Percentiles rank a stretch among this genome's conserved stretches.
phyloP scores from a whole-genome alignment of 148 eudicot species.

The Vaccinium corymbosum region DNA sequence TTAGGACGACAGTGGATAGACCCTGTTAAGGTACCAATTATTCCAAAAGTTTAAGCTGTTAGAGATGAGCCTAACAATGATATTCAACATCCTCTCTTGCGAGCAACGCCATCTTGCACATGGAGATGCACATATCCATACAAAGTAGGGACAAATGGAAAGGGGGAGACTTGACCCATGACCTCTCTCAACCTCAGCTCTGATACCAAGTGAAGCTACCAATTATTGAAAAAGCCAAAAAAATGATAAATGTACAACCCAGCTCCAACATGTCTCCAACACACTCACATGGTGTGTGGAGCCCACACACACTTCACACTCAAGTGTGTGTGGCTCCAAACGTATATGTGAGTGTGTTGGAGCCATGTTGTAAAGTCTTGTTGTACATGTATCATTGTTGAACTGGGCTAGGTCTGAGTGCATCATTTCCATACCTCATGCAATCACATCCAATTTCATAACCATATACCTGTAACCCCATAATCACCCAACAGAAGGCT shows the following conservation, averaged over 20 bases:
- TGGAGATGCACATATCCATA: not conserved
- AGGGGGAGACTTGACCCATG: not conserved
- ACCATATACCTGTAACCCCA: not conserved
- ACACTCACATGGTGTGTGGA: too few relatives aligned
- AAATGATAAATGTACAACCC: too few relatives aligned
- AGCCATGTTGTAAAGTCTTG: too few relatives aligned
- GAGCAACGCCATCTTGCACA: not conserved
- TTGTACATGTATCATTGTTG: too few relatives aligned
- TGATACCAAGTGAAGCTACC: not conserved
- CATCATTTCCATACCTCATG: constrained; percentile 1
- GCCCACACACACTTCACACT: too few relatives aligned
- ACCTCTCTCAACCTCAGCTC: not conserved
- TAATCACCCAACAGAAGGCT: not conserved
- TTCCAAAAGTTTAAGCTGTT: not conserved
- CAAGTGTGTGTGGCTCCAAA: too few relatives aligned
- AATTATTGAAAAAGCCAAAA: not conserved
- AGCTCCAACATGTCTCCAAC: too few relatives aligned
- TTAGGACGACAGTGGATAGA: not conserved
- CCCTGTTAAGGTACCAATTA: not conserved
- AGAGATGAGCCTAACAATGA: not conserved
- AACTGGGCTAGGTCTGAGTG: not conserved
- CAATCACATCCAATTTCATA: not conserved
- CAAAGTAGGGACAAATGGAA: not conserved
- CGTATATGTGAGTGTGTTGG: too few relatives aligned
- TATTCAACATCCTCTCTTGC: not conserved